phyloP scores from a whole-genome alignment of 345 rosid species.

The Syzygium aqueum region DNA sequence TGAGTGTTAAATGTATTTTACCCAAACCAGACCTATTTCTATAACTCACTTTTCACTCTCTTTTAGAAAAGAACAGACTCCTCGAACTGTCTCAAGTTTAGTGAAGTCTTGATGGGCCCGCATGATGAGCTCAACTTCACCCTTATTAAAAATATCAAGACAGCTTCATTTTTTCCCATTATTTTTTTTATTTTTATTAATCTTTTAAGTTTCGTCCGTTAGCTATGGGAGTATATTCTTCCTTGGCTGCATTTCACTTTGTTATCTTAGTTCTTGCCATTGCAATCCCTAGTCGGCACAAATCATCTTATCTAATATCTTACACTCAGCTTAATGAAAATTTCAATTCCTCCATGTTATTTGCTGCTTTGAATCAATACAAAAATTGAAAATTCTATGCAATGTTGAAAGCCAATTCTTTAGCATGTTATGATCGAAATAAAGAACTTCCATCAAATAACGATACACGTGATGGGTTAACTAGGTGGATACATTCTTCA shows the following conservation, averaged over 20 bases:
- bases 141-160: not conserved
- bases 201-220: not conserved
- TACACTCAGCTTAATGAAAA: not conserved
- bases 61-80: not conserved
- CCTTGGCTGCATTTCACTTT: not conserved
- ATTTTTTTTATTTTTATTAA: not conserved
- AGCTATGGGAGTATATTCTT: not conserved
- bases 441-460: not conserved
- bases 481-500: not conserved
- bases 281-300: not conserved
- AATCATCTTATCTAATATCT: not conserved
- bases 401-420: not conserved
- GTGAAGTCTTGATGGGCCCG: not conserved
- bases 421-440: not conserved
- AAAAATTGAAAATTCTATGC: not conserved
- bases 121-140: not conserved
- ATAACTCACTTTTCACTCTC: not conserved
- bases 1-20: not conserved
- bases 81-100: not conserved
- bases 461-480: not conserved
- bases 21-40: not conserved
- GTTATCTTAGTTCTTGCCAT: not conserved
- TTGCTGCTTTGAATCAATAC: not conserved
- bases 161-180: not conserved
- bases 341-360: not conserved